A percentile compares a stretch with the other conserved stretches of the same genome.
phyloP scores from a whole-genome alignment of 768 basidiomycete genomes.

The Russula sp. region DNA sequence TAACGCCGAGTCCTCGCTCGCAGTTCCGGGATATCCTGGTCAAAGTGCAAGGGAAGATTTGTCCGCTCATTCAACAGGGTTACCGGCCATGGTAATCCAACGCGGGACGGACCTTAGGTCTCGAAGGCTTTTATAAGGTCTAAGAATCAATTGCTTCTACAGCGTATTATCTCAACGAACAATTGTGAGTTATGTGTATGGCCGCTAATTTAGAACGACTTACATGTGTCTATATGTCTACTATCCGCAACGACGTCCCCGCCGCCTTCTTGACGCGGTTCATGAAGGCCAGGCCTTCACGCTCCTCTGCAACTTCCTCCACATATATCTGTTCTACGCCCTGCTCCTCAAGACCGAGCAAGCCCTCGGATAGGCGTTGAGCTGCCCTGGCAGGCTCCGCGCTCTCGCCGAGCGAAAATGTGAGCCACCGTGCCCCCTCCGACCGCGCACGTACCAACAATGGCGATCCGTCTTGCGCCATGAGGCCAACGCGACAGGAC shows the following conservation, averaged over 20 bases:
- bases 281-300: conserved; percentile 91
- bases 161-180: background rate
- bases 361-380: conserved; percentile 78
- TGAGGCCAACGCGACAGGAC: too few species aligned
- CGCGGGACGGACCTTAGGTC: background rate
- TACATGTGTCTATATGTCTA: conserved; percentile 16
- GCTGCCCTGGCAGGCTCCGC: conserved; percentile 64
- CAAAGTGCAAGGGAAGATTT: too few species aligned
- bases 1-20: background rate
- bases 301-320: conserved; percentile 74
- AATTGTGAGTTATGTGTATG: background rate
- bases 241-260: conserved; percentile 37
- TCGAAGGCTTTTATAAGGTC: background rate
- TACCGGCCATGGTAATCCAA: too few species aligned
- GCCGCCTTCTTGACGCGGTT: conserved; percentile 91
- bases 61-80: background rate
- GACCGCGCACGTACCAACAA: too few species aligned
- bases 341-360: conserved; percentile 69
- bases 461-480: too few species aligned
- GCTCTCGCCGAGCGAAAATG: conserved; percentile 41
- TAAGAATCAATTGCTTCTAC: background rate
- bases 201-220: background rate
- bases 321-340: conserved; percentile 80
- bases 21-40: background rate
- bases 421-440: too few species aligned